Conservation (phyloP, 31 red algal genomes). For the Odonthalia washingtoniensis region DNA sequence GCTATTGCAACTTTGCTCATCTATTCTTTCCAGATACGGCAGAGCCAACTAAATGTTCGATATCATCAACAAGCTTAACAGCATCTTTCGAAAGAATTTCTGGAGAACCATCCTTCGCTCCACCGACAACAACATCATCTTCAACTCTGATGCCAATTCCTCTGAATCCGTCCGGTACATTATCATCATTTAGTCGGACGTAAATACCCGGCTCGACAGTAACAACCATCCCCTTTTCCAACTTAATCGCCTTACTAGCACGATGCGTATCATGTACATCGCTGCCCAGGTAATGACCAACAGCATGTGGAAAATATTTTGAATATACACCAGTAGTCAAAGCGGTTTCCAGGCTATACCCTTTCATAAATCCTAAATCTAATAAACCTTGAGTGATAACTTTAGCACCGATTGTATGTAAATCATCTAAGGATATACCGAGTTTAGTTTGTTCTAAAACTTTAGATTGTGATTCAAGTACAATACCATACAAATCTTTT, state of each 20-base stretch:
- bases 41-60: constrained; percentile 57
- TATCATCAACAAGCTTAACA: constrained; percentile 59
- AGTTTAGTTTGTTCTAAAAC: constrained; percentile 57
- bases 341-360: constrained; percentile 49
- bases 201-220: constrained; percentile 93
- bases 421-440: constrained; percentile 62
- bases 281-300: constrained; percentile 90
- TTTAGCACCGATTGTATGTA: constrained; percentile 61
- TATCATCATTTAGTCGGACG: constrained; percentile 54
- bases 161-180: constrained; percentile 64
- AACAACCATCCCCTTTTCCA: constrained; percentile 82
- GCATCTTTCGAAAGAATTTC: constrained; percentile 62
- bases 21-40: not conserved
- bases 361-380: constrained; percentile 70
- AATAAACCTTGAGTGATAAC: constrained; percentile 64
- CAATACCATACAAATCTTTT: constrained; percentile 70
- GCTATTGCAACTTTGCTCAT: too few relatives aligned
- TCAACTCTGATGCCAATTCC: constrained; percentile 92
- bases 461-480: constrained; percentile 69
- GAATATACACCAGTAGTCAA: constrained; percentile 56
- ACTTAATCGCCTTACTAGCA: constrained; percentile 61
- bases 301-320: constrained; percentile 83
- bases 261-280: constrained; percentile 91
- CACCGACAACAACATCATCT: constrained; percentile 85
- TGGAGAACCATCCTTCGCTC: constrained; percentile 14